Base-by-base conservation (phyloP, 331 rosid species). In the Quercus phellos region DNA sequence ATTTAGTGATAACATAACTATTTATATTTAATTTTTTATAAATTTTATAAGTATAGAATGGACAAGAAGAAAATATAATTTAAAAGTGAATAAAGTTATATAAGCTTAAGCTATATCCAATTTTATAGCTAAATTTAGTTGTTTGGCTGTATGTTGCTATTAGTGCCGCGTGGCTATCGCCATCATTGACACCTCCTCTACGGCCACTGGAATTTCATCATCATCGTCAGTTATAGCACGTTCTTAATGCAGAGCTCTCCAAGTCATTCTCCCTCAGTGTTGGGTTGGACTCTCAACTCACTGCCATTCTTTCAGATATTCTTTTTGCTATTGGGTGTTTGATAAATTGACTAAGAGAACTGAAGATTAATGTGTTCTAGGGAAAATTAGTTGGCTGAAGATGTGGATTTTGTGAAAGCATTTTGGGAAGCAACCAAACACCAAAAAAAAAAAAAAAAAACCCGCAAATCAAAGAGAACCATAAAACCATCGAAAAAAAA, bases 211-310 rank as follows among this genome's bases (percentile, higher is more conserved):
- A 24, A 18, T 72, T 10, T 75, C 79, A 12, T 70, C 90, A 27
- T 80, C 88, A 1, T 54, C 56, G 17, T 55, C 83, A 27, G n/a
- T 72, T 2, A n/a, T 56, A 4, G n/a, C 43, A 6, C 0, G 76
- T 27, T 70, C 89, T 17, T 75, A 34, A 68, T 80, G 94, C 93
- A 35, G 88, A 90, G 77, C 87, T 92, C 29, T 88, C 98, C n/a
- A 88, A 84, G 74, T 69, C 90, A 0, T 76, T 82, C 50, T 84
- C 91, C 78, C 70, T 87, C 32, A 77, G 82, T 73, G 85, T 86
- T 76, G 91, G 81, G 8, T 85, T 88, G 74, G 93, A 92, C 70
- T 86, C 87, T 82, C 87, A 85, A 91, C 24, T 56, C 9, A 24
- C 30, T 74, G 12, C 63, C 30, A n/a, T 61, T 75, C 21, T 38